These are phyloP conservation scores for Rheum nobile DNA, from an alignment of 148 eudicot species.

Conservation along the genomic window DNA sequence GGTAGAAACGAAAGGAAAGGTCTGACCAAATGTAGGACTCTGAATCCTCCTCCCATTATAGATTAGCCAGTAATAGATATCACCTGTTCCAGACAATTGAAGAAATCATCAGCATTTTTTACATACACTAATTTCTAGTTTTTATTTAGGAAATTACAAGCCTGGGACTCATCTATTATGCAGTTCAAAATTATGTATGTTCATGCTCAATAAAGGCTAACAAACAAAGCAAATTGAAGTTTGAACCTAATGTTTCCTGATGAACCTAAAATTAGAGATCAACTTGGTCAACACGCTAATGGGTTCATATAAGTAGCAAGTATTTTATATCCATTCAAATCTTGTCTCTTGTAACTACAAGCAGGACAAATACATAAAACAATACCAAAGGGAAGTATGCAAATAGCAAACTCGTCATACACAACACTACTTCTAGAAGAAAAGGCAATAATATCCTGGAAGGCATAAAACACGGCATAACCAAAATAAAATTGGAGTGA, in stretches of 20 bases:
- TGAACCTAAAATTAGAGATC: background rate
- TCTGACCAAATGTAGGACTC: slow-evolving; percentile 70
- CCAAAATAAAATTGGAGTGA: background rate
- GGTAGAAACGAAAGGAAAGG: slow-evolving; percentile 74
- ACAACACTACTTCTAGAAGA: background rate
- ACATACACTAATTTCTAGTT: background rate
- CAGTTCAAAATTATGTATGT: background rate
- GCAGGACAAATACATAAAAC: background rate
- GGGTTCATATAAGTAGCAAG: background rate
- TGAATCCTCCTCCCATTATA: slow-evolving; percentile 75
- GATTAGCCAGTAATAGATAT: slow-evolving; percentile 11
- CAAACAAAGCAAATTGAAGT: background rate
- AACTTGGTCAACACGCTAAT: background rate
- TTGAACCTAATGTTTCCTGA: background rate
- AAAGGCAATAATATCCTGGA: background rate
- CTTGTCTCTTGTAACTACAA: background rate
- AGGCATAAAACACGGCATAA: background rate
- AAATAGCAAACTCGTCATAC: background rate
- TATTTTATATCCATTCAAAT: background rate
- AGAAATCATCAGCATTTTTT: slow-evolving; percentile 2
- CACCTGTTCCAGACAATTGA: slow-evolving; percentile 15
- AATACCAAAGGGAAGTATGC: background rate
- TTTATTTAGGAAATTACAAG: too few species aligned
- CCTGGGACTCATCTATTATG: background rate
- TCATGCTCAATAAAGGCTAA: background rate